These are phyloP conservation scores for Garcia nutans DNA, from an alignment of 345 rosid genomes.

Conservation along the genomic window DNA sequence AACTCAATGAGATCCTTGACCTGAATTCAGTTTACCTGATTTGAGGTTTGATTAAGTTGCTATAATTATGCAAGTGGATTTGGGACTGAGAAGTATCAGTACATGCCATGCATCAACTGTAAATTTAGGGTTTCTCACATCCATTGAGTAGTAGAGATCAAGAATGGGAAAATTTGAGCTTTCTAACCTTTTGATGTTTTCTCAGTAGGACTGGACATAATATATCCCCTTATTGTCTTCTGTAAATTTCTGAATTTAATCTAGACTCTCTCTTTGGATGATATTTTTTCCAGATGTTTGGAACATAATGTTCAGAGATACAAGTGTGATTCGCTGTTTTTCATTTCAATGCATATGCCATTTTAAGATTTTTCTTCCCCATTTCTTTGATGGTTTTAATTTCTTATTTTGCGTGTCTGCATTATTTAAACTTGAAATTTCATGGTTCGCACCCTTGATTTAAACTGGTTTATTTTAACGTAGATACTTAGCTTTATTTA, in stretches of 20 bases:
- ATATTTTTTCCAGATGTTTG: constrained; percentile 10
- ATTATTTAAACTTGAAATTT: not conserved
- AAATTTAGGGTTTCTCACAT: not conserved
- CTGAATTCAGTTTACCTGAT: not conserved
- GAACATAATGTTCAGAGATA: constrained; percentile 1
- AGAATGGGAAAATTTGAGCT: not conserved
- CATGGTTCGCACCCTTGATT: not conserved
- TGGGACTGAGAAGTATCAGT: not conserved
- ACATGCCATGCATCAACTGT: not conserved
- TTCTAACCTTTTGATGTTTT: constrained; percentile 1
- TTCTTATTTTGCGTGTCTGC: not conserved
- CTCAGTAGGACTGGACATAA: not conserved
- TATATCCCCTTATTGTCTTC: not conserved
- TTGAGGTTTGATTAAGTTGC: not conserved
- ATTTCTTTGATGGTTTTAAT: not conserved
- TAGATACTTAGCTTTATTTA: not conserved
- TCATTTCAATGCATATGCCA: not conserved
- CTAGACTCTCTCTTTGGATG: not conserved
- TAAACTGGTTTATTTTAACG: not conserved
- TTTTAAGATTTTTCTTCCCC: not conserved
- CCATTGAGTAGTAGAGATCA: not conserved
- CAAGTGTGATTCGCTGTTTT: not conserved
- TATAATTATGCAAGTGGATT: not conserved
- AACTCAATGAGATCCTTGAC: constrained; percentile 4
- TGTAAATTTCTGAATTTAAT: not conserved